Percentiles rank a stretch among this genome's conserved stretches.
Conservation (phyloP, 2,329 filamentous ascomycete species). For the Sphaceloma murrayae region DNA sequence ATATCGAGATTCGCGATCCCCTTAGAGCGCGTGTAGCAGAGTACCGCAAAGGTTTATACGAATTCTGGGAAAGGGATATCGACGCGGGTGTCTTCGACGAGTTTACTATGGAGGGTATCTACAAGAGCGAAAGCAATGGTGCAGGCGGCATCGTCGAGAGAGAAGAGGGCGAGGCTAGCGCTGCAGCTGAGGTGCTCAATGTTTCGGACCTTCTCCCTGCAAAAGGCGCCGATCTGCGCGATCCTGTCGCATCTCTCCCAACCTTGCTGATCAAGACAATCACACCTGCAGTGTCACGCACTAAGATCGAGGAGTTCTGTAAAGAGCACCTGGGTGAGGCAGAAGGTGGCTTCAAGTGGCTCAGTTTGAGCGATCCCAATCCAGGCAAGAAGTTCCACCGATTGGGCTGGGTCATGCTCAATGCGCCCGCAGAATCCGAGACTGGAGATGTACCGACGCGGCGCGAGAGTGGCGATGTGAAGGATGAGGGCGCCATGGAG, state of each 20-base stretch:
- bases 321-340: constrained; percentile 87
- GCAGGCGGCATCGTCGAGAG: constrained; percentile 79
- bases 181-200: constrained; percentile 82
- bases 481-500: constrained; percentile 19
- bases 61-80: constrained; percentile 81
- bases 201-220: constrained; percentile 83
- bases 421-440: constrained; percentile 61
- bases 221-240: constrained; percentile 73
- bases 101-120: constrained; percentile 86
- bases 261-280: constrained; percentile 97
- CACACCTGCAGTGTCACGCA: constrained; percentile 86
- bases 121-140: constrained; percentile 85
- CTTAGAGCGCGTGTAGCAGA: constrained; percentile 69
- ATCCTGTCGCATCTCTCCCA: constrained; percentile 79
- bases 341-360: constrained; percentile 87
- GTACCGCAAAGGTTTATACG: constrained; percentile 67
- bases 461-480: constrained; percentile 63
- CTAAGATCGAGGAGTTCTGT: constrained; percentile 88
- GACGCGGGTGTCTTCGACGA: constrained; percentile 83
- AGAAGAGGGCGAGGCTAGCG: constrained; percentile 88
- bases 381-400: constrained; percentile 94
- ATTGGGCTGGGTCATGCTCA: constrained; percentile 96
- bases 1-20: constrained; percentile 67
- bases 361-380: constrained; percentile 93
- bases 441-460: constrained; percentile 55